These are phyloP conservation scores for Diaporthe sp. DNA, from an alignment of 2,329 filamentous ascomycete species.

Conservation along the genomic window DNA sequence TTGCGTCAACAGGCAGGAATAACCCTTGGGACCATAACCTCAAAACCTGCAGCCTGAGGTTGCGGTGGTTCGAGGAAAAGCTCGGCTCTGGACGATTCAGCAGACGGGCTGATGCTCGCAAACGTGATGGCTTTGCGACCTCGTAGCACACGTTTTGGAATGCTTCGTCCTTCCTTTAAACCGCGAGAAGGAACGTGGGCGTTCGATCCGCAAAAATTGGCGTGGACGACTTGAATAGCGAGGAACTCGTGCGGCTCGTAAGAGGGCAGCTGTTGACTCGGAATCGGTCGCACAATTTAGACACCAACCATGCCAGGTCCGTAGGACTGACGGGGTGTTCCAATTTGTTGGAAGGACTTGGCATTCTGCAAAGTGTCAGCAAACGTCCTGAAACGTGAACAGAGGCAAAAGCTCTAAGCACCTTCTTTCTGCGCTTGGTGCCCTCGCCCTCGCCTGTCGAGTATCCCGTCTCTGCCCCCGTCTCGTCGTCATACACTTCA, in stretches of 20 bases:
- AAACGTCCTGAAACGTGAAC: constrained; percentile 48
- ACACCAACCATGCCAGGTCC: constrained; percentile 71
- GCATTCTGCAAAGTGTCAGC: constrained; percentile 64
- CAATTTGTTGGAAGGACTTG: constrained; percentile 46
- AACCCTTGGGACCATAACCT: background rate
- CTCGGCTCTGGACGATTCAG: background rate
- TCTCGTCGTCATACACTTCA: constrained; percentile 73
- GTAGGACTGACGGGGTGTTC: constrained; percentile 59
- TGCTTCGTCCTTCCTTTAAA: constrained; percentile 45
- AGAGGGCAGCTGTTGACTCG: constrained; percentile 44
- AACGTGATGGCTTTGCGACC: background rate
- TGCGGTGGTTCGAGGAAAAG: background rate
- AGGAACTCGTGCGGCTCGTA: constrained; percentile 32
- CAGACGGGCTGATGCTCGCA: background rate
- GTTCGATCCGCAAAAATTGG: constrained; percentile 21
- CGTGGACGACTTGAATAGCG: constrained; percentile 36
- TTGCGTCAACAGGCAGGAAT: too few species aligned
- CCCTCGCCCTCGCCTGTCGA: constrained; percentile 79
- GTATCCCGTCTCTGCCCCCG: constrained; percentile 71
- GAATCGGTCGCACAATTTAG: constrained; percentile 52
- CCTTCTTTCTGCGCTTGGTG: constrained; percentile 77
- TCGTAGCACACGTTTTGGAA: constrained; percentile 33
- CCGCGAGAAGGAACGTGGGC: constrained; percentile 37
- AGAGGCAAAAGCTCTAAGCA: constrained; percentile 53
- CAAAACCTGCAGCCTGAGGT: background rate